Evolutionary conservation across 352 stramenopile genomes (phyloP).

Genomic region (Phytophthora hibernalis): DNA sequence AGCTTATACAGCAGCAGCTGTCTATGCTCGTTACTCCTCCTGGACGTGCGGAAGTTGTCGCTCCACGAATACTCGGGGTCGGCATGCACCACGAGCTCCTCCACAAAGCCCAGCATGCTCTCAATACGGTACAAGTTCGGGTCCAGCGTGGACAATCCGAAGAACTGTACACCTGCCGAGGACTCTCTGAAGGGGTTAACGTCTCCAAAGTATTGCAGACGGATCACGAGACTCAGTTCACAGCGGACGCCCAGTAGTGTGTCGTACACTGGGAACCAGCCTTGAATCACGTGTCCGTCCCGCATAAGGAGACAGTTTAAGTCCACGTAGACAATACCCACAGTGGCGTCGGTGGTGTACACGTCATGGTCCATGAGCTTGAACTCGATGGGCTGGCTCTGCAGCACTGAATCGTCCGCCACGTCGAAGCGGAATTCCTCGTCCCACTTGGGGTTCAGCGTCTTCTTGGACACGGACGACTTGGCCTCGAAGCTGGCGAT

Average conservation of each 20-base stretch:
- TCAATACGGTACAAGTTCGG: slow-evolving; percentile 89
- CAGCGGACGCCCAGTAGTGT: slow-evolving; percentile 96
- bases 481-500: slow-evolving; percentile 90
- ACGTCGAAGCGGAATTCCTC: slow-evolving; percentile 99
- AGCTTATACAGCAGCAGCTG: slow-evolving; percentile 97
- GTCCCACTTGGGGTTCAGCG: slow-evolving; percentile 96
- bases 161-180: slow-evolving; percentile 97
- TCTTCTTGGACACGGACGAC: slow-evolving; percentile 93
- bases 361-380: slow-evolving; percentile 96
- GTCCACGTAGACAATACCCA: slow-evolving; percentile 98
- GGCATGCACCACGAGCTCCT: slow-evolving; percentile 97
- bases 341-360: slow-evolving; percentile 94
- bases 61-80: slow-evolving; percentile 99
- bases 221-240: slow-evolving; percentile 95
- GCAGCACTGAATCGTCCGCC: slow-evolving; percentile 96
- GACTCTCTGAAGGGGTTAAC: slow-evolving; percentile 98
- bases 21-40: slow-evolving; percentile 96
- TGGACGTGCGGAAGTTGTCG: slow-evolving; percentile 93
- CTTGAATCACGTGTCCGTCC: slow-evolving; percentile 92
- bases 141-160: slow-evolving; percentile 96
- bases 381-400: slow-evolving; percentile 99
- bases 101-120: slow-evolving; percentile 93
- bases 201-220: slow-evolving; percentile 97
- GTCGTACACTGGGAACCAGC: slow-evolving; percentile 99
- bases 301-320: slow-evolving; percentile 98